A percentile compares a stretch with the other conserved stretches of the same genome.
phyloP scores from a whole-genome alignment of 495 filamentous ascomycete genomes.

The Choiromyces venosus region DNA sequence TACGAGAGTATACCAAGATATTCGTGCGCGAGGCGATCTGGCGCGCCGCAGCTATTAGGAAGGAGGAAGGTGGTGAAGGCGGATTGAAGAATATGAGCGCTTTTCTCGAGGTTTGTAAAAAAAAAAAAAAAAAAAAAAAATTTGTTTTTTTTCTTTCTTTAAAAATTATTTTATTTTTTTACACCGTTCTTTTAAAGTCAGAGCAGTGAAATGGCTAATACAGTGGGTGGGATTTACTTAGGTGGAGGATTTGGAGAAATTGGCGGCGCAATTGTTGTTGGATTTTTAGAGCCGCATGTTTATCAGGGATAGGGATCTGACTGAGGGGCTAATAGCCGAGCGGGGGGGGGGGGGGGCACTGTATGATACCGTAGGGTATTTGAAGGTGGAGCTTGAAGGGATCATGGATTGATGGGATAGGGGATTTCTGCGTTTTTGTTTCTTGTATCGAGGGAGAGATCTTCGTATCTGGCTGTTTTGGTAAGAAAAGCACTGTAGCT shows the following conservation, averaged over 20 bases:
- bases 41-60: slow-evolving; percentile 65
- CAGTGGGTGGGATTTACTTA: slow-evolving; percentile 39
- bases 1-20: slow-evolving; percentile 82
- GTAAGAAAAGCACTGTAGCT: not conserved
- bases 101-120: slow-evolving; percentile 34
- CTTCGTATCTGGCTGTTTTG: not conserved
- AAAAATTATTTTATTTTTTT: not conserved
- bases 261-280: slow-evolving; percentile 80
- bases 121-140: not conserved
- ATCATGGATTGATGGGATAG: not conserved
- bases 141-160: not conserved
- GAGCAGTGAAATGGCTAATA: slow-evolving; percentile 11
- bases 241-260: slow-evolving; percentile 83
- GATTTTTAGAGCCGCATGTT: slow-evolving; percentile 57
- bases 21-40: slow-evolving; percentile 92
- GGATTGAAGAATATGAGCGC: slow-evolving; percentile 30
- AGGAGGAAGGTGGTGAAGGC: slow-evolving; percentile 42
- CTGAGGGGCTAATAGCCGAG: not conserved
- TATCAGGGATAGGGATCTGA: not conserved
- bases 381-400: not conserved
- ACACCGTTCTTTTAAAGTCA: not conserved
- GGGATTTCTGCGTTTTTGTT: not conserved
- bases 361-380: not conserved
- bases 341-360: not conserved
- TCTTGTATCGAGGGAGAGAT: not conserved